Evolutionary conservation across 805 yeast genomes (phyloP), one percentile per base, ranked within the genome.

Genomic region (Jamesozyma jinghongensis): DNA sequence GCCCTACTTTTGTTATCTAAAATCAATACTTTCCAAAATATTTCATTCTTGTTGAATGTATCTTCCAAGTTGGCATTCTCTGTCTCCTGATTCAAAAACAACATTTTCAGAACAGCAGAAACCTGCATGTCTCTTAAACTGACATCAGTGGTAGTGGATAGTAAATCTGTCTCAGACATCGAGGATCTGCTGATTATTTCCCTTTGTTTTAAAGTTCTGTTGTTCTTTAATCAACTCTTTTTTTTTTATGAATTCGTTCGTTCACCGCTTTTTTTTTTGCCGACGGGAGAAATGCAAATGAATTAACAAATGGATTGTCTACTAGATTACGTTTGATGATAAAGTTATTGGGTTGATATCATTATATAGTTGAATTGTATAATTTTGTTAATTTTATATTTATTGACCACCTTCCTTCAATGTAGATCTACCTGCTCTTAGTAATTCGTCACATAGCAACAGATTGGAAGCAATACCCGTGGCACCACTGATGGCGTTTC

Each of bases 401-500:
- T 22, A 22, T 22, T 22, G 26, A 11, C 57, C 59, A 34, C 75
- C 77, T 50, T 79, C 78, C 65, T 88, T 86, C 67, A 87, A 71
- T 10, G 95, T 84, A 12, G 95, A 85, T 53, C 94, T 77, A 37
- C 99, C 99, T 2, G 99, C 99, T 68, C 90, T 87, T 57, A 92
- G 73, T 50, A 92, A 72, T 67, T 92, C 98, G 67, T 92, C 99
- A 70, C 98, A 92, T 47, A 92, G 71, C 50, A 92, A 73, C 54
- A 92, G 68, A 61, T 92, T 92, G 48, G 92, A 80, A 1, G 98
- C 90, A 55, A 92, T 92, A 40, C 96, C 95, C 1, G 94, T 82
- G 30, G 97, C 95, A 35, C 94, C 80, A 38, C 87, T 78, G 40
- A 92, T 70, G 8, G 95, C 95, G 61, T 92, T 92, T 68, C 98